These are phyloP conservation scores for Cytospora paraplurivora DNA, from an alignment of 2,329 filamentous ascomycete species.

Conservation along the genomic window DNA sequence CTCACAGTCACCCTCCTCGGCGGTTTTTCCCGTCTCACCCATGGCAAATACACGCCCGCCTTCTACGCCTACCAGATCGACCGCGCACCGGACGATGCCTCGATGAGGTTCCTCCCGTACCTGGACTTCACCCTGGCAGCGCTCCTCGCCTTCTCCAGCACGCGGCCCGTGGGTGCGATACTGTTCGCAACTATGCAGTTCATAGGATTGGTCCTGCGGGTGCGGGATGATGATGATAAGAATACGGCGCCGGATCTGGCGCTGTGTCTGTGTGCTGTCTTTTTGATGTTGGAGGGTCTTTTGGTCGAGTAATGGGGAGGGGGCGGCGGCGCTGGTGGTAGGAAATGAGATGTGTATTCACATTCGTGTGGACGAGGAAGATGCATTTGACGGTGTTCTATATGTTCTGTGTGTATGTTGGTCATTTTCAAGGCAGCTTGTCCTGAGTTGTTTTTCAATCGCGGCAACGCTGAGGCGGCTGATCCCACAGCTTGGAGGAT, in stretches of 20 bases:
- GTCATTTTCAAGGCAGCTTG: no score
- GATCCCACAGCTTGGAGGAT: no score
- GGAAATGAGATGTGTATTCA: no score
- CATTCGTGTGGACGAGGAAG: no score
- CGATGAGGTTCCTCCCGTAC: slow-evolving; percentile 30
- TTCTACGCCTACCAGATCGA: slow-evolving; percentile 34
- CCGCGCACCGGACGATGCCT: slow-evolving; percentile 31
- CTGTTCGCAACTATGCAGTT: slow-evolving; percentile 27
- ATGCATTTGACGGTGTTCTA: no score
- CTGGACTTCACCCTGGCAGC: slow-evolving; percentile 29
- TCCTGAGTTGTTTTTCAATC: no score
- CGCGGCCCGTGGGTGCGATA: slow-evolving; percentile 11
- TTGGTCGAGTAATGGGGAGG: not conserved
- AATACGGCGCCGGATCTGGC: slow-evolving; percentile 17
- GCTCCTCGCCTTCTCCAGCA: slow-evolving; percentile 17
- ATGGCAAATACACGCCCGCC: slow-evolving; percentile 32
- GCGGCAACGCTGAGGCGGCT: no score
- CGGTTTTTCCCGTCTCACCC: slow-evolving; percentile 32
- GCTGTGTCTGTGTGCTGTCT: slow-evolving; percentile 8
- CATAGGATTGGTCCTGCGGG: slow-evolving; percentile 29
- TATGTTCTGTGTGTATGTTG: no score
- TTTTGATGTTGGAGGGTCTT: slow-evolving; percentile 3
- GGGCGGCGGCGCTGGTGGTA: not conserved
- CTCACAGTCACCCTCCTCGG: slow-evolving; percentile 28
- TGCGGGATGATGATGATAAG: slow-evolving; percentile 15